Base-by-base conservation (phyloP, 768 basidiomycete genomes). In the Mycena polygramma region DNA sequence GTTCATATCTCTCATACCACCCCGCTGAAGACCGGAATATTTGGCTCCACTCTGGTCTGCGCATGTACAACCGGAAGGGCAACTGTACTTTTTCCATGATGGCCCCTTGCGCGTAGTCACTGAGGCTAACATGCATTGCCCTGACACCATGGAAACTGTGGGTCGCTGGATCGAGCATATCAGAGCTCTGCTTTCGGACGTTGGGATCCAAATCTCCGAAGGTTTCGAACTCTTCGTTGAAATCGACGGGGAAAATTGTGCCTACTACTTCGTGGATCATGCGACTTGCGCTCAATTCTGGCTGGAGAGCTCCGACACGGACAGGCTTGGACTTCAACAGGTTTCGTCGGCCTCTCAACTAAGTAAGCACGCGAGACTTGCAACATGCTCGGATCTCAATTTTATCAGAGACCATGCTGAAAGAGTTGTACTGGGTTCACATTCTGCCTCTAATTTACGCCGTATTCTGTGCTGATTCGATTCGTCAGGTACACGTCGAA, bases 391-490 rank as follows among this genome's bases (percentile, higher is more conserved):
- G 4, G 30, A 49, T 4, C 13, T 24, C 39, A 15, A n/a, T 22
- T 49, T 60, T 51, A 75, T 24, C 63, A 91, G 90, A 81, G 60
- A 69, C 80, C 19, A 82, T 81, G 1, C 68, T 92, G 7, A 82
- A 88, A 54, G 82, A 83, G 22, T 78, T 88, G 15, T 92, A 89
- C 65, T 92, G 91, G 91, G 72, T 76, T 0, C 91, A 92, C 70
- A 30, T 30, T 30, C 30, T 30, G 30, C 30, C 30, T 30, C 30
- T 30, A 30, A 30, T 30, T 30, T 30, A 30, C 3, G 30, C 30
- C 30, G 30, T 30, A 30, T 30, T 6, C 30, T 30, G 30, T 30
- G 30, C 6, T 30, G 30, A 30, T 6, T 30, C 30, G 6, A 30
- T 6, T 30, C 30, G 30, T 30, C 30, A 30, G 30, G 30, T 30